Evolutionary conservation across 2,329 filamentous ascomycete genomes (phyloP), one percentile per base, ranked within the genome.

Genomic region (Microcyclosporella mali): DNA sequence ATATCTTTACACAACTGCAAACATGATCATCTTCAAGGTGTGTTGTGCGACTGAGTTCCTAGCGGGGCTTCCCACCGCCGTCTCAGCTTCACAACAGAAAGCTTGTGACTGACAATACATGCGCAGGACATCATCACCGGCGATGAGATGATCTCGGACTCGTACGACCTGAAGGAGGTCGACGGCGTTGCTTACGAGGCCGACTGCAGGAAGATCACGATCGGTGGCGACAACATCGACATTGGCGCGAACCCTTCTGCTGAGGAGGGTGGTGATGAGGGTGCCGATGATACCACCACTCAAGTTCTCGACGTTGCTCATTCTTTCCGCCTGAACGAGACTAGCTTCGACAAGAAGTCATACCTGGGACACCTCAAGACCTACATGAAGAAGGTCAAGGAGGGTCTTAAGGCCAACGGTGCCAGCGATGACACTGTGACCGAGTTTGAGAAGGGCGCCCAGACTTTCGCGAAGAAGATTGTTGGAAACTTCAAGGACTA

Each of bases 111-210:
- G 37, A 54, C 44, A 35, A 12, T 14, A 14, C 35, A 35, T 41
- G 29, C 38, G 49, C 62, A 98, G 92, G 92, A 98, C 68, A 72
- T 92, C 61, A 68, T 95, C 71, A 85, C 80, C 70, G 86, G 74
- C 56, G 90, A 95, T 74, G 92, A 98, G 84, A 79, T 98, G 69
- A 82, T 97, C 81, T 94, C 92, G 64, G 90, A 97, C 74, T 92
- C 85, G 58, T 95, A 84, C 75, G 76, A 88, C 59, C 70, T 94
- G 66, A 88, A 86, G 74, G 75, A 84, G 68, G 66, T 90, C 52
- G 85, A 89, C 68, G 81, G 79, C 57, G 74, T 85, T 57, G 81
- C 85, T 61, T 97, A 85, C 74, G 90, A 97, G 76, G 84, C 83
- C 65, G 84, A 98, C 73, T 95, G 89, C 73, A 75, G 77, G 66